phyloP scores from a whole-genome alignment of 495 filamentous ascomycete genomes.

The Entonaema liquescens region DNA sequence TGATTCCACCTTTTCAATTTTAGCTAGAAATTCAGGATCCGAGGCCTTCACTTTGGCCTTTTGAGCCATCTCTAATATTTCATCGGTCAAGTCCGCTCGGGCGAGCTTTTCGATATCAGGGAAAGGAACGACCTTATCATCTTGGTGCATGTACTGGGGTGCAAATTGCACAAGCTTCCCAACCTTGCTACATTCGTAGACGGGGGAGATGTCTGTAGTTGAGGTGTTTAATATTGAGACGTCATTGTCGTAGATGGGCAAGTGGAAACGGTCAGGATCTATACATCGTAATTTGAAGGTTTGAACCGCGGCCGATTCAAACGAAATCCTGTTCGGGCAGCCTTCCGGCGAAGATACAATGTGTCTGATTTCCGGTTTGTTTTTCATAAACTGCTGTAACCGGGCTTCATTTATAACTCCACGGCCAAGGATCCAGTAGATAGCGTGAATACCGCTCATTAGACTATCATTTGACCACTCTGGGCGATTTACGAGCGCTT shows the following conservation, averaged over 20 bases:
- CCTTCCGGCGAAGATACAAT: constrained; percentile 75
- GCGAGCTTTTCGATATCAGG: constrained; percentile 63
- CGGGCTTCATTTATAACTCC: constrained; percentile 68
- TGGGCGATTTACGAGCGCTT: constrained; percentile 67
- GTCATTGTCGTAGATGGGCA: constrained; percentile 67
- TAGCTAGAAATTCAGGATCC: constrained; percentile 49
- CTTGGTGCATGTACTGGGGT: constrained; percentile 66
- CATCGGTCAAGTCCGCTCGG: constrained; percentile 24
- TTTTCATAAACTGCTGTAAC: constrained; percentile 73
- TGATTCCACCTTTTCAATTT: constrained; percentile 54
- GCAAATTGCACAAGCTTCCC: constrained; percentile 68
- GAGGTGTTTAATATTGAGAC: constrained; percentile 31
- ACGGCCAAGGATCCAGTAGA: constrained; percentile 83
- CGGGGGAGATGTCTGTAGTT: constrained; percentile 13
- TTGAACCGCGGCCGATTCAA: constrained; percentile 69
- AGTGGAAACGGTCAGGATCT: constrained; percentile 71
- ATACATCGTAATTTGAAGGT: constrained; percentile 73
- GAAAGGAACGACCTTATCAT: constrained; percentile 55
- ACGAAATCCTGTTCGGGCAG: constrained; percentile 74
- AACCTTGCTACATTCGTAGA: constrained; percentile 39
- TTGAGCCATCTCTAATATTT: constrained; percentile 61
- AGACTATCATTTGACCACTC: constrained; percentile 77
- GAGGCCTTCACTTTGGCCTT: constrained; percentile 55
- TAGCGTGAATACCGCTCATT: constrained; percentile 69
- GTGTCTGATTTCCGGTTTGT: constrained; percentile 70